Evolutionary conservation across 2,329 filamentous ascomycete genomes (phyloP).

Genomic region (Diaporthe citri): DNA sequence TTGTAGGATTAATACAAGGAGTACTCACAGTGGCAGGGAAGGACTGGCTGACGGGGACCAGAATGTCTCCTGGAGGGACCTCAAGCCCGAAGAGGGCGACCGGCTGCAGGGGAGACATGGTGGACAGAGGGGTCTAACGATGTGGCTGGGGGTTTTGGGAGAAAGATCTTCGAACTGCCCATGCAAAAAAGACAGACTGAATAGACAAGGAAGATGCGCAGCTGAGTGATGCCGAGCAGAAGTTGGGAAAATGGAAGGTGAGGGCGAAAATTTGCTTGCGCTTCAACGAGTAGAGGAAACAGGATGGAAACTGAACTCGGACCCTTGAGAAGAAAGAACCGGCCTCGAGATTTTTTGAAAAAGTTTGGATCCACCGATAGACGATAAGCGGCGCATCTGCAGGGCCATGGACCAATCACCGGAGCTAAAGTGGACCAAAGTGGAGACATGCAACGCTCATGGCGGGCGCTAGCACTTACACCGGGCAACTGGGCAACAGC

Average conservation of each 20-base stretch:
- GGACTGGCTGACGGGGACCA: constrained; percentile 83
- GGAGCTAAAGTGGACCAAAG: constrained; percentile 13
- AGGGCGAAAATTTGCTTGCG: constrained; percentile 32
- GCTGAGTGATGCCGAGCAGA: not conserved
- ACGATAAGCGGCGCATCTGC: constrained; percentile 8
- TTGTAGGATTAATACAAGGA: not conserved
- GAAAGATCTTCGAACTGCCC: not conserved
- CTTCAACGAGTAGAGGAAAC: constrained; percentile 8
- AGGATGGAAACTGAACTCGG: constrained; percentile 21
- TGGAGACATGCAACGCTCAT: constrained; percentile 16
- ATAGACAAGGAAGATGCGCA: not conserved
- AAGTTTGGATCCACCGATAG: constrained; percentile 39
- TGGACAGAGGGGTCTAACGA: constrained; percentile 42
- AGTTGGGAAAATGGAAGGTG: not conserved
- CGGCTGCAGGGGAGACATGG: constrained; percentile 68
- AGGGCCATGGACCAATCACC: constrained; percentile 1
- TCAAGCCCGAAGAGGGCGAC: constrained; percentile 93
- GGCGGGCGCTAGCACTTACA: constrained; percentile 28
- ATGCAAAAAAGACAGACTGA: not conserved
- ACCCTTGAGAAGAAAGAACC: constrained; percentile 17
- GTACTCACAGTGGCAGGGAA: constrained; percentile 85
- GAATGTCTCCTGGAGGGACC: constrained; percentile 86
- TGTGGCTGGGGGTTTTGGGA: constrained; percentile 2
- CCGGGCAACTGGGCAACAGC: constrained; percentile 19
- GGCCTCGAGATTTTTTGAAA: constrained; percentile 40